These are phyloP conservation scores for Starmerella stellata DNA, from an alignment of 805 yeast species.

Conservation along the genomic window DNA sequence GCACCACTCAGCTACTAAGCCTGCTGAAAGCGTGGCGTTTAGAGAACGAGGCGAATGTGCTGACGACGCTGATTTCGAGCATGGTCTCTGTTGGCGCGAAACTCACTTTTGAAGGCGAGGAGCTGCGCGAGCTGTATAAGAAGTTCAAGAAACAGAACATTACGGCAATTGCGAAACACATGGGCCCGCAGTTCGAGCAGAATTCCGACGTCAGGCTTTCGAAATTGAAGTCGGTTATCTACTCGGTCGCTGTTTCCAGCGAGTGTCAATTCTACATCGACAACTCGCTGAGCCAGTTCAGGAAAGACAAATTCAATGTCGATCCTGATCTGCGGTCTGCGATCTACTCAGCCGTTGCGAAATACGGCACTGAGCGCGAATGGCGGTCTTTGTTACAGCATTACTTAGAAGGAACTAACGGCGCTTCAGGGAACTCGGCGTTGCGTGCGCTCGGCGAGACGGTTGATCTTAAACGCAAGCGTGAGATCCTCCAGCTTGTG, in stretches of 20 bases:
- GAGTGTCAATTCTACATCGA: conserved; percentile 23
- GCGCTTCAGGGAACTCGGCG: conserved; percentile 54
- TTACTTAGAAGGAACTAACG: conserved; percentile 40
- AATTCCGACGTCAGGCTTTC: conserved; percentile 40
- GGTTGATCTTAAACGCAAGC: conserved; percentile 32
- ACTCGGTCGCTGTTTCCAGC: conserved; percentile 21
- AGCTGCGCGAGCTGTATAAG: conserved; percentile 27
- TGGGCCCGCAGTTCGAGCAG: conserved; percentile 49
- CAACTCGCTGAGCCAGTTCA: conserved; percentile 29
- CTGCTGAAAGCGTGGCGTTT: conserved; percentile 34
- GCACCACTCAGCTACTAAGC: conserved; percentile 31
- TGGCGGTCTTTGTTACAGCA: conserved; percentile 45
- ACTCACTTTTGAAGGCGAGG: conserved; percentile 33
- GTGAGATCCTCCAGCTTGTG: conserved; percentile 38
- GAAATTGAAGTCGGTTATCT: conserved; percentile 46
- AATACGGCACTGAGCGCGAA: conserved; percentile 40
- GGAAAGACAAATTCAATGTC: conserved; percentile 43
- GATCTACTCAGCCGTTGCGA: conserved; percentile 50
- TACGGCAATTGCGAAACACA: conserved; percentile 31
- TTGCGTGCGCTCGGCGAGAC: conserved; percentile 52
- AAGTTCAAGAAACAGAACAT: conserved; percentile 37
- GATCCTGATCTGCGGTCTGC: conserved; percentile 56
- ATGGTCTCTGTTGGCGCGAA: conserved; percentile 29
- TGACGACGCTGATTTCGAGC: conserved; percentile 32
- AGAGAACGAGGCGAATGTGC: conserved; percentile 33